Conservation (phyloP, 2,329 filamentous ascomycete genomes). For the Penicillium polonicum region DNA sequence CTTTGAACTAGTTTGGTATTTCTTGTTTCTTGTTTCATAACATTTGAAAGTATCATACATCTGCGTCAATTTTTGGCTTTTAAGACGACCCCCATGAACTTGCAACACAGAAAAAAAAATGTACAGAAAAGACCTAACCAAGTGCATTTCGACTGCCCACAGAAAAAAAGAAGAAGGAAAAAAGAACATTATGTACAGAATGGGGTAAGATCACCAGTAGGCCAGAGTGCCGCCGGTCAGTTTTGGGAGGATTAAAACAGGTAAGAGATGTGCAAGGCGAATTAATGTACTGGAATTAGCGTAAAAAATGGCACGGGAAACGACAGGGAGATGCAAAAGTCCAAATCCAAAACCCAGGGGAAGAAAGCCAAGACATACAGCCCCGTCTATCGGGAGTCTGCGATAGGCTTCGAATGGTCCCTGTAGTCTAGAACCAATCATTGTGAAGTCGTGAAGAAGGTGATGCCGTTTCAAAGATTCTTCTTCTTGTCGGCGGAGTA, state of each 20-base stretch:
- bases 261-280: conserved; percentile 11
- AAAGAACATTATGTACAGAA: conserved; percentile 21
- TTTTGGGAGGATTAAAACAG: conserved; percentile 19
- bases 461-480: conserved; percentile 28
- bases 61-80: neutral
- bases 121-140: conserved; percentile 9
- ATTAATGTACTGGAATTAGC: conserved; percentile 19
- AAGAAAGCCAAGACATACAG: neutral
- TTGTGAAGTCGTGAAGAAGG: conserved; percentile 5
- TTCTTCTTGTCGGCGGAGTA: conserved; percentile 40
- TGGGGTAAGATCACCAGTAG: conserved; percentile 2
- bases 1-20: neutral
- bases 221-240: neutral
- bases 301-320: neutral
- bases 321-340: neutral
- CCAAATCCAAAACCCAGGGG: neutral
- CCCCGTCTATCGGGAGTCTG: neutral
- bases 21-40: neutral
- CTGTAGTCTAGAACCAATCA: conserved; percentile 4
- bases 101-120: neutral
- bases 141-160: conserved; percentile 14
- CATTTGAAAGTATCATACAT: neutral
- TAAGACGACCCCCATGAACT: neutral
- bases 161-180: neutral
- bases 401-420: neutral